Conservation (phyloP, 345 rosid genomes). For the Abelmoschus esculentus region DNA sequence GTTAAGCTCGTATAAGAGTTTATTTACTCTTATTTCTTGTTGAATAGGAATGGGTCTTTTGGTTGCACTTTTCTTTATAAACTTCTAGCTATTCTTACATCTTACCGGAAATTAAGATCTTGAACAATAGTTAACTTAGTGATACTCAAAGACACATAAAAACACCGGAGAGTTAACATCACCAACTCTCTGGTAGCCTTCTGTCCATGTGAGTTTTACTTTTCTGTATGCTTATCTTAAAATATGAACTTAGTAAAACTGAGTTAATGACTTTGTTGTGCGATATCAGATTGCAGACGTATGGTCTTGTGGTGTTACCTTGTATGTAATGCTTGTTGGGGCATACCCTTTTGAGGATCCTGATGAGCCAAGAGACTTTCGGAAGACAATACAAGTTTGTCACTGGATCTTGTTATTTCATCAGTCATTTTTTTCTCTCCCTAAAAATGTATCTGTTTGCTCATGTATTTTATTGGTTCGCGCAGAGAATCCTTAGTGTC, state of each 20-base stretch:
- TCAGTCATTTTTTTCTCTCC: background rate
- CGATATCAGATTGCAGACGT: constrained; percentile 85
- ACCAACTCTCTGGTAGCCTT: background rate
- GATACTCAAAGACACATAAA: background rate
- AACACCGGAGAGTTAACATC: background rate
- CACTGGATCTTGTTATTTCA: background rate
- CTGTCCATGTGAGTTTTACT: background rate
- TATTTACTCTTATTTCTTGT: background rate
- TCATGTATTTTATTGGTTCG: background rate
- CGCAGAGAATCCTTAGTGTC: constrained; percentile 78
- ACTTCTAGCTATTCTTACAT: no score
- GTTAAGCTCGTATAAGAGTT: background rate
- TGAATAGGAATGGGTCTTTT: background rate
- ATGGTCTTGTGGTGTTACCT: constrained; percentile 96
- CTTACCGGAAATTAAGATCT: background rate
- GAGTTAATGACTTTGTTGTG: constrained; percentile 6
- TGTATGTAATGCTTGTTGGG: constrained; percentile 93
- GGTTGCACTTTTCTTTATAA: background rate
- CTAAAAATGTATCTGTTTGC: background rate
- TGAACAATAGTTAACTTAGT: background rate
- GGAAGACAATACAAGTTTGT: constrained; percentile 77
- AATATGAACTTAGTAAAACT: background rate
- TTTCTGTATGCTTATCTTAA: background rate
- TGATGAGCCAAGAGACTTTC: constrained; percentile 80
- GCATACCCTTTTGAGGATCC: constrained; percentile 97